Percentiles rank a stretch among this genome's conserved stretches.
phyloP scores from a whole-genome alignment of 2,329 filamentous ascomycete genomes.

The Microsporum audouinii region DNA sequence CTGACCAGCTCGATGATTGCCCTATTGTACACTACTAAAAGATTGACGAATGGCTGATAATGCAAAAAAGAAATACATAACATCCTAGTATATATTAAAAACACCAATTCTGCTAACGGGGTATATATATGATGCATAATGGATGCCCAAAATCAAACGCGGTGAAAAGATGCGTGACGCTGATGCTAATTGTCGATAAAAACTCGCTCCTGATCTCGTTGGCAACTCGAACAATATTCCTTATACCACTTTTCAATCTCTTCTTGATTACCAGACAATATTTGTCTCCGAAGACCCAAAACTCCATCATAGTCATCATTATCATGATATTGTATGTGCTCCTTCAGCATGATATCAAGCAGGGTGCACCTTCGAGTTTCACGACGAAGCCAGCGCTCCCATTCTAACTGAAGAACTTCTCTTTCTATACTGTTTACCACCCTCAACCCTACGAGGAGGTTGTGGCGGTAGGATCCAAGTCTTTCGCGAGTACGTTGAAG shows the following conservation, averaged over 20 bases:
- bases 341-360: conserved; percentile 38
- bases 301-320: conserved; percentile 17
- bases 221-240: conserved; percentile 53
- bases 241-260: conserved; percentile 47
- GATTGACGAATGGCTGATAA: background rate
- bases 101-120: background rate
- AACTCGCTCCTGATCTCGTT: conserved; percentile 29
- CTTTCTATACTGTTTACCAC: conserved; percentile 81
- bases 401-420: conserved; percentile 76
- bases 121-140: conserved; percentile 1
- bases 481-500: conserved; percentile 71
- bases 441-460: conserved; percentile 79
- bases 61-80: background rate
- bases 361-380: conserved; percentile 67
- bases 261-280: conserved; percentile 27
- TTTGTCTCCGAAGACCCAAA: conserved; percentile 21
- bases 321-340: conserved; percentile 15
- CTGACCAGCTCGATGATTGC: background rate
- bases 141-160: background rate
- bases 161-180: background rate
- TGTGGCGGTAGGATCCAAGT: conserved; percentile 74
- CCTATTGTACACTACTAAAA: background rate
- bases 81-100: background rate
- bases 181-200: background rate
- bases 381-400: conserved; percentile 80